Conservation (phyloP, 176 grass and related monocot genomes). For the Guadua angustifolia region DNA sequence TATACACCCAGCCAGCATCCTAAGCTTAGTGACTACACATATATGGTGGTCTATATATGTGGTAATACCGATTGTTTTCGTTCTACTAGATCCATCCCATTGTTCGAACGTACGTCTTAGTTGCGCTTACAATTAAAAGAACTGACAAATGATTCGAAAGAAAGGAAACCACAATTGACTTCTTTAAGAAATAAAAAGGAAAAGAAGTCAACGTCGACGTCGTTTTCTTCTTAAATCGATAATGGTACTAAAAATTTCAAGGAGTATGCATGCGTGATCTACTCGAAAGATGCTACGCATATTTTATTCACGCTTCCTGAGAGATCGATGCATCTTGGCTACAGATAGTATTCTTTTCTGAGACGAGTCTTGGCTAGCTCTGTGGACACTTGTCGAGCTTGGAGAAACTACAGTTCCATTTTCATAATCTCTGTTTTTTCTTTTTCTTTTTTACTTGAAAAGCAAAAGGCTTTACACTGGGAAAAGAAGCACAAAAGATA, state of each 20-base stretch:
- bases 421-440: too few species aligned
- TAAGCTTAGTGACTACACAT: too few species aligned
- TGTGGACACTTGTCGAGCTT: conserved; percentile 28
- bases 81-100: too few species aligned
- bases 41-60: too few species aligned
- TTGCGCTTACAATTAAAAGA: too few species aligned
- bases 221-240: background rate
- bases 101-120: too few species aligned
- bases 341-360: background rate
- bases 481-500: background rate
- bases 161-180: background rate
- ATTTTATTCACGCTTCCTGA: background rate
- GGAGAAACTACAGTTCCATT: background rate
- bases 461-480: background rate
- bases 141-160: background rate
- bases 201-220: background rate
- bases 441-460: background rate
- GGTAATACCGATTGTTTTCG: too few species aligned
- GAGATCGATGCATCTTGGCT: background rate
- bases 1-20: too few species aligned
- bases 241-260: background rate
- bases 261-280: background rate
- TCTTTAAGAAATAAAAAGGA: conserved; percentile 3
- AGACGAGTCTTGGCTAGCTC: background rate
- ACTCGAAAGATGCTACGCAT: background rate